Evolutionary conservation across 2,329 filamentous ascomycete genomes (phyloP), one percentile per base, ranked within the genome.

Genomic region (Cladophialophora psammophila): DNA sequence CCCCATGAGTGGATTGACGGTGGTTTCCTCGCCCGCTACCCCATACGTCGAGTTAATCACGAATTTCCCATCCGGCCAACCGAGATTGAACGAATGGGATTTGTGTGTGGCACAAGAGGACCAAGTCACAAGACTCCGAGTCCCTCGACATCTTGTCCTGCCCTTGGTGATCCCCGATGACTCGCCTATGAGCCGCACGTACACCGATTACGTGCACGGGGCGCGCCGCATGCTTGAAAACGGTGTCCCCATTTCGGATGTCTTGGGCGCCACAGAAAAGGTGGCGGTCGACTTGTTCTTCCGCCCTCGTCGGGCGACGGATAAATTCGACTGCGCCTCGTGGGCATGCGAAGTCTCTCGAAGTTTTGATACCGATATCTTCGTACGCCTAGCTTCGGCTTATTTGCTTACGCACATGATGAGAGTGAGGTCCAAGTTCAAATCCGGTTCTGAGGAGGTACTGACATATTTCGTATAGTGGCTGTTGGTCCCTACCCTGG

Each of bases 271-370:
- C 1, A 13, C 31, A 10, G 69, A 67, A 38, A 50, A 64, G 10
- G 58, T 71, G 26, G 31, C 35, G 4, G 61, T 71, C 20, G 69
- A 71, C 31, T 45, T 71, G 34, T 69, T 71, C 42, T 71, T 71
- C 36, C 69, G 69, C 13, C 35, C 52, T 40, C 69, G 69, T 9
- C 20, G 26, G 32, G 31, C 54, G 7, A 58, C 15, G 12, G 69
- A 71, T 35, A 69, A 60, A 2, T 69, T 64, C 35, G 64, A 69
- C 58, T 71, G 69, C 20, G 56, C 69, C 10, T 71, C 69, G 9
- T 71, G 69, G 69, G 69, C 69, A 15, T 69, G 69, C 20, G 69
- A 71, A 36, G 64, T 71, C 13, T 62, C 55, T 42, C 66, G 69
- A 31, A 69, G 67, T 63, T 69, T 64, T 36, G 63, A 69, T 5